Base-by-base conservation (phyloP, 805 yeast species). In the Suhomyces emberorum region DNA sequence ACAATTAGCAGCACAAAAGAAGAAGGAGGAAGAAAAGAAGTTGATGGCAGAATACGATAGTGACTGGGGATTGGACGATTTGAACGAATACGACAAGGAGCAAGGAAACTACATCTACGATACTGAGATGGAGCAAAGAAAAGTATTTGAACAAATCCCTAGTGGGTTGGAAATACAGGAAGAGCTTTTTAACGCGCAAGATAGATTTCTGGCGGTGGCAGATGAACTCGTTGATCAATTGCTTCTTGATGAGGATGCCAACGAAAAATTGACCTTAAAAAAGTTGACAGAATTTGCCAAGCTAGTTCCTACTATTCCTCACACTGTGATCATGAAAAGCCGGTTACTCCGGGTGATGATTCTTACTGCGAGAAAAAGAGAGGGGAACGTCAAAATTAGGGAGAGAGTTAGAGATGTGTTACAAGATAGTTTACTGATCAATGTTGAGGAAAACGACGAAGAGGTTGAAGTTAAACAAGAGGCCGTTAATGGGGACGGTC, bases 61-160 rank as follows among this genome's bases (percentile, higher is more conserved):
- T 6, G 74, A 68, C 50, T 68, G 74, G 74, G 74, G 74, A 5
- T 39, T 67, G 11, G 71, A 64, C 10, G 69, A 61, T n/a, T 53
- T 61, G n/a, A 38, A 51, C 10, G 49, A 40, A 3, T 61, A 49
- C 36, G 49, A 52, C 31, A 37, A 32, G 15, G 39, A 52, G 14
- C 35, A 36, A 19, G 67, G 65, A 2, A 57, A 67, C 46, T 65
- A 54, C 43, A 61, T 68, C 3, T 68, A 55, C 41, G 67, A 63
- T 8, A 47, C 55, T 23, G 54, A 50, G 29, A 35, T 46, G 17
- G 59, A 62, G 17, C 70, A 68, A 42, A 38, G 30, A 3, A 30
- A 48, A 23, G 39, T 38, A 5, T 59, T 63, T 26, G 43, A 39
- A 12, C 34, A 41, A 3, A 53, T 64, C 25, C 67, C 66, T 3